Evolutionary conservation across 179 eudicot genomes (phyloP), one percentile per base, ranked within the genome.

Genomic region (Spergularia azorica): DNA sequence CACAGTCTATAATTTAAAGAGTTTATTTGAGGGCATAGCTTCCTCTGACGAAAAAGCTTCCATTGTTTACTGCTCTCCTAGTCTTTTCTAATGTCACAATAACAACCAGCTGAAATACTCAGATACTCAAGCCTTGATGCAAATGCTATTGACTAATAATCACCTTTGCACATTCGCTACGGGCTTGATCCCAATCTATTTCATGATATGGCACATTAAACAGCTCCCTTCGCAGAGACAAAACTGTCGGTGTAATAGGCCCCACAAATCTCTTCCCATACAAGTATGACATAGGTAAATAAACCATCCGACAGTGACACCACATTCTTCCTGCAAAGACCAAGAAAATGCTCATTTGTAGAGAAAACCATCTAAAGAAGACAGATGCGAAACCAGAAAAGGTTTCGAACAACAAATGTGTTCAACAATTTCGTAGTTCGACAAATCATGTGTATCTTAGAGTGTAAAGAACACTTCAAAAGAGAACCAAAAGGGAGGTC

Each of bases 231-330:
- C 91, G 81, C 51, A 91, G 79, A 51, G 90, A 71, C 77, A 89
- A 72, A 58, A 91, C 86, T 36, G 91, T 86, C 67, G 91, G 81
- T 36, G 88, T 83, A 13, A 89, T 86, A 58, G 91, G 89, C 74
- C 95, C 95, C 39, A 91, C 89, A 76, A 89, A 91, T 83, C 92
- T 87, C 83, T 87, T 90, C 72, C 91, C 95, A 67, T 90, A 90
- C 80, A 90, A 79, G 71, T 88, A 90, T 71, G 91, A 90, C 95
- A 90, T 89, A 17, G 95, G 95, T 78, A 90, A 80, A 79, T 91
- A 89, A 52, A 91, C 90, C 95, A 89, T 87, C 54, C 95, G 84
- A 73, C 90, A 83, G 73, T 91, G 92, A 74, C 92, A 89, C 92
- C 92, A 91, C 92, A 91, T 88, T 70, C 89, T 82, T 78, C 95